Base-by-base conservation (phyloP, 148 eudicot species). In the Rhododendron mucronatum region DNA sequence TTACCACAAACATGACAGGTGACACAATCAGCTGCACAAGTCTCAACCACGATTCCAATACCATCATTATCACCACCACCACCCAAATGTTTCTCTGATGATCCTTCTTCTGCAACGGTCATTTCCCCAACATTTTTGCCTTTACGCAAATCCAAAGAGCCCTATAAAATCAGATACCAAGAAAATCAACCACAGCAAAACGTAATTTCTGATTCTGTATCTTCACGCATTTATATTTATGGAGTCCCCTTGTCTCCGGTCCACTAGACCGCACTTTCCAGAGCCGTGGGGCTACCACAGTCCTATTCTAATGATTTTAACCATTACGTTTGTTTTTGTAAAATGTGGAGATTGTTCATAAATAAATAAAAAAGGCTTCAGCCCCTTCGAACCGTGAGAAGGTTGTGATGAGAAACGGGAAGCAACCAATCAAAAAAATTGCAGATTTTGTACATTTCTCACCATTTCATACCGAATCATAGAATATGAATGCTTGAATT, bases 1-100 rank as follows among this genome's bases (percentile, higher is more conserved):
- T 79, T 84, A 4, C 87, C 85, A 21, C 95, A 93, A 90, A 92
- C 94, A 37, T 94, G 95, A 84, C 95, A 93, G 80, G 77, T 63
- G 21, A 90, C 92, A 69, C 41, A 90, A 7, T 28, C 89, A 82
- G 41, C 51, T 28, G 35, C 78, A 11, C 76, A 78, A 12, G 65
- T n/a, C 84, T 83, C 87, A 65, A 37, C 88, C 5, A 67, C 57
- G 35, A 12, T 37, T 35, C 48, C 45, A 30, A 13, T 30, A 13
- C 76, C 76, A 30, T 71, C 39, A 71, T 12, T 28, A 14, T 30
- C 39, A 71, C 76, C 65, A 6, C 45, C 39, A 71, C 76, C 65
- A 6, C 45, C 84, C 84, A 74, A 73, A 3, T 18, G 50, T 16
- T 50, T 67, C 47, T 82, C 67, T 39, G 50, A 78, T 37, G 84